Evolutionary conservation across 805 yeast genomes (phyloP), one percentile per base, ranked within the genome.

Genomic region (Metschnikowia chrysomelidarum): DNA sequence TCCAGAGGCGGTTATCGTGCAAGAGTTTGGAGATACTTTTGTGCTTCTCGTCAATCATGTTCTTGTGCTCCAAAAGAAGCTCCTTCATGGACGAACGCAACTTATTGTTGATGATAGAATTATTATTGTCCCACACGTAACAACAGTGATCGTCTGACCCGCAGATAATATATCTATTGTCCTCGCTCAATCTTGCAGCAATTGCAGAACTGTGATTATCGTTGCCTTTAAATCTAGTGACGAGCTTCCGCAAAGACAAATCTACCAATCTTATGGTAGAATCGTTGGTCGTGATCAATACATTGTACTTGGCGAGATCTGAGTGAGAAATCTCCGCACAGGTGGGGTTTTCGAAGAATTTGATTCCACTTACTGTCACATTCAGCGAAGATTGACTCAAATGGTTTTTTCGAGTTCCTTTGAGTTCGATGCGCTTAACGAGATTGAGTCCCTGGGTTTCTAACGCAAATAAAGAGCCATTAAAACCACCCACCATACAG

Each of bases 101-200:
- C 47, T 50, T 62, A 44, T 57, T 69, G 53, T 62, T 72, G 46
- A 61, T 62, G 47, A 62, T 63, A 22, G 59, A 51, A 36, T 67
- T 64, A 43, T 67, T 61, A 46, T 68, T 57, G 36, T 73, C 71
- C 98, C 98, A 91, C 9, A 86, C 62, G 52, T 88, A 89, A 10
- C 85, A 76, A 79, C 88, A 79, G 47, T 85, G 87, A 60, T 89
- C 93, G 54, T 89, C 96, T 9, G 94, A 83, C 0, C 95, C 95
- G 6, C 84, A 70, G 7, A 88, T 71, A 5, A 88, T 71, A 50
- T 75, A 76, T 9, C 61, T 51, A 34, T 67, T 60, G 47, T 79
- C 79, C 33, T 77, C 86, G 16, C 80, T 75, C 2, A 75, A 52
- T 0, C 75, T 59, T 0, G 96, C 96, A 9, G 69, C 68, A 32